These are phyloP conservation scores for Ustilago nuda DNA, from an alignment of 1,284 basidiomycete genomes.

Conservation along the genomic window DNA sequence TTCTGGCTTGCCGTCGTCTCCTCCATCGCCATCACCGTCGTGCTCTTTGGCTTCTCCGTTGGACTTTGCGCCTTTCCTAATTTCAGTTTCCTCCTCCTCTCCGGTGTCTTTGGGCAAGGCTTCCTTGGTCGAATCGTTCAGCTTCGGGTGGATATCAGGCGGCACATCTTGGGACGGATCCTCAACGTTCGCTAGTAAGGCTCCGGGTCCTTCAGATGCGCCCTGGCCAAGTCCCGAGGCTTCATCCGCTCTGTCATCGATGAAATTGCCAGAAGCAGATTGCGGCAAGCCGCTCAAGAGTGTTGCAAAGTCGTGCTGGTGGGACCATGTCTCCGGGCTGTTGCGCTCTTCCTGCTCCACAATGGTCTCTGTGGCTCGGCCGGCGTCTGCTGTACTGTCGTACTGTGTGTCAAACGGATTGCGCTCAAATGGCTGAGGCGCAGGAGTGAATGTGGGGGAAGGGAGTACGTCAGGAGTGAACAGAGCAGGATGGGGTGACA, in stretches of 20 bases:
- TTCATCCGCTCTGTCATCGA: neutral
- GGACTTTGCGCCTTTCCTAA: neutral
- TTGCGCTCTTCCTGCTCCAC: conserved; percentile 19
- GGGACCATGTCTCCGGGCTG: neutral
- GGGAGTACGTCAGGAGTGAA: conserved; percentile 51
- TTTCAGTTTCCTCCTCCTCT: neutral
- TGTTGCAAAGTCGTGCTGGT: neutral
- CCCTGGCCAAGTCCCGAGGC: neutral
- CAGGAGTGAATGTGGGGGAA: conserved; percentile 49
- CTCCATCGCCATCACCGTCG: conserved; percentile 7
- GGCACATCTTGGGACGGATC: neutral
- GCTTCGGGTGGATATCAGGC: neutral
- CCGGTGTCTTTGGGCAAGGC: neutral
- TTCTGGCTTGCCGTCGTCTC: conserved; percentile 25
- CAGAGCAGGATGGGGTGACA: conserved; percentile 39
- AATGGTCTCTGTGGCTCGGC: conserved; percentile 4
- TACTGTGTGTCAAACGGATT: conserved; percentile 44
- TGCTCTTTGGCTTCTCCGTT: conserved; percentile 3
- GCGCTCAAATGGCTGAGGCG: conserved; percentile 35
- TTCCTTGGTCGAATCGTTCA: neutral
- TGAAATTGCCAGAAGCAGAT: neutral
- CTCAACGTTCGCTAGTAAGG: neutral
- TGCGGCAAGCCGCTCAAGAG: neutral
- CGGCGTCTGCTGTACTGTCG: conserved; percentile 6
- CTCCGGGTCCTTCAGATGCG: neutral